These are phyloP conservation scores for Kwoniella shandongensis DNA, from an alignment of 768 basidiomycete genomes.

Conservation along the genomic window DNA sequence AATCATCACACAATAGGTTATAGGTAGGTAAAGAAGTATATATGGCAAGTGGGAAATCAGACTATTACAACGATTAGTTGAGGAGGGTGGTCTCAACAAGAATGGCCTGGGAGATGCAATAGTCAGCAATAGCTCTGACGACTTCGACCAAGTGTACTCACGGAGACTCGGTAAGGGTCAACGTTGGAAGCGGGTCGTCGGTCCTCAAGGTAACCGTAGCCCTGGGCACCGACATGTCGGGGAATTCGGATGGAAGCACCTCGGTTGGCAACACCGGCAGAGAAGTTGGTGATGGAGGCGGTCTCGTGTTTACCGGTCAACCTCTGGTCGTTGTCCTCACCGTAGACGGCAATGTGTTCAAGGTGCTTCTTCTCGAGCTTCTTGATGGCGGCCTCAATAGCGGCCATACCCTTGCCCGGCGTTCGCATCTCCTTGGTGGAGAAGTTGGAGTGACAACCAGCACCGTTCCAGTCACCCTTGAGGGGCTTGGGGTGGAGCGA, in stretches of 20 bases:
- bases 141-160: constrained; percentile 55
- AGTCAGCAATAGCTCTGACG: background rate
- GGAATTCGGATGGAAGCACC: constrained; percentile 82
- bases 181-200: constrained; percentile 98
- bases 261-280: constrained; percentile 94
- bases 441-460: constrained; percentile 96
- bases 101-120: constrained; percentile 26
- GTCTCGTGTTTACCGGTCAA: constrained; percentile 98
- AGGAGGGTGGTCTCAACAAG: constrained; percentile 69
- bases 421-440: constrained; percentile 93
- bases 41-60: no score
- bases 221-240: constrained; percentile 84
- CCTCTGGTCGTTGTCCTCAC: constrained; percentile 94
- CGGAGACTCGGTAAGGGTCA: constrained; percentile 93
- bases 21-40: no score
- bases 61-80: constrained; percentile 16
- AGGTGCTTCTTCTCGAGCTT: constrained; percentile 86
- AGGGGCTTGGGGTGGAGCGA: constrained; percentile 99
- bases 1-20: no score
- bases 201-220: constrained; percentile 94
- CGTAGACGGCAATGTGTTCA: constrained; percentile 96
- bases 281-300: constrained; percentile 85
- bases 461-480: constrained; percentile 97
- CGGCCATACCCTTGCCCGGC: constrained; percentile 80
- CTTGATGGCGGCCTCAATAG: constrained; percentile 88